A percentile compares a stretch with the other conserved stretches of the same genome.
Conservation (phyloP, 495 filamentous ascomycete genomes). For the Hamigera avellanea region DNA sequence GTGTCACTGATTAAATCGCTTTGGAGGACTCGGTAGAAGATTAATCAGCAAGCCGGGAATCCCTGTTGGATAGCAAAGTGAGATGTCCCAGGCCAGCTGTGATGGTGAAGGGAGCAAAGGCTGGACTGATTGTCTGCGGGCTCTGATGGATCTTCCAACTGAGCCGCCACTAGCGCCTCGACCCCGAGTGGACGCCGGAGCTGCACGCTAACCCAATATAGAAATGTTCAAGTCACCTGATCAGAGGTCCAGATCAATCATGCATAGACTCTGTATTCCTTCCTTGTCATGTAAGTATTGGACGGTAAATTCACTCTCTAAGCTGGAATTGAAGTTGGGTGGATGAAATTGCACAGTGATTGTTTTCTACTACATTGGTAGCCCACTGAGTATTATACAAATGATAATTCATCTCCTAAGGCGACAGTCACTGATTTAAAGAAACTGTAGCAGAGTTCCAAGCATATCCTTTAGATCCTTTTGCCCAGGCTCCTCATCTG, state of each 20-base stretch:
- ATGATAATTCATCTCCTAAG: not conserved
- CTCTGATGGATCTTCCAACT: constrained; percentile 9
- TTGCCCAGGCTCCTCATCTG: constrained; percentile 39
- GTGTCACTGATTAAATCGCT: constrained; percentile 1
- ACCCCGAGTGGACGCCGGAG: too few relatives aligned
- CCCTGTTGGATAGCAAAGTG: constrained; percentile 8
- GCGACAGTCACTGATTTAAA: constrained; percentile 17
- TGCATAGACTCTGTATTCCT: too few relatives aligned
- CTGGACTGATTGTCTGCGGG: not conserved
- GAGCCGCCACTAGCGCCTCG: constrained; percentile 19
- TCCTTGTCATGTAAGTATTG: too few relatives aligned
- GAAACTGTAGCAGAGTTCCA: constrained; percentile 48
- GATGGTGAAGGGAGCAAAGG: constrained; percentile 9
- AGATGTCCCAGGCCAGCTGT: constrained; percentile 13
- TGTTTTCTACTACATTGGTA: too few relatives aligned
- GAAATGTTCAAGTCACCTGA: not conserved
- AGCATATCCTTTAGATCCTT: constrained; percentile 63
- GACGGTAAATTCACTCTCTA: too few relatives aligned
- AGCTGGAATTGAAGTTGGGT: too few relatives aligned
- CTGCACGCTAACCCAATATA: not conserved
- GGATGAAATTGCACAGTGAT: too few relatives aligned
- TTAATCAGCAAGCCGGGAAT: constrained; percentile 6
- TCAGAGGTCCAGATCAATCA: too few relatives aligned
- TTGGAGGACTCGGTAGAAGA: not conserved
- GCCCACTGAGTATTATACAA: too few relatives aligned